Evolutionary conservation across 139 green algal genomes (phyloP), one percentile per base, ranked within the genome.

Genomic region (Asterochloris erici): DNA sequence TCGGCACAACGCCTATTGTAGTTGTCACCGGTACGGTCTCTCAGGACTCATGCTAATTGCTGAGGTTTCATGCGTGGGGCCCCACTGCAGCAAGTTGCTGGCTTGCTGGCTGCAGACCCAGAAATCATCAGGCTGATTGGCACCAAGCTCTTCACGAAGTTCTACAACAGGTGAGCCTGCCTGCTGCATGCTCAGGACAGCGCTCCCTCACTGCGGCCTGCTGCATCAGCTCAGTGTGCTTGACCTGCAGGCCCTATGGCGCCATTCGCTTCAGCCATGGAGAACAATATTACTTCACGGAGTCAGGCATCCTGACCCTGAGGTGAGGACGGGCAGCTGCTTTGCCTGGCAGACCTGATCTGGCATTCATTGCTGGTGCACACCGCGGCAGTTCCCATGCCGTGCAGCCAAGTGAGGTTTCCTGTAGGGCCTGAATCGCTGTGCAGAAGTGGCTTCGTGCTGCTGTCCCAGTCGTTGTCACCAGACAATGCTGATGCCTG

Each of bases 211-310:
- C 38, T 54, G 38, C 38, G 6, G 38, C 38, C 38, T 54, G 38
- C 38, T 54, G 38, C 38, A 54, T 54, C 38, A 54, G 38, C 38
- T 54, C 38, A 54, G 38, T 54, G 38, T 54, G 38, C 38, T 54
- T 54, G 38, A 54, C 38, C 38, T 54, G 38, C 38, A n/a, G 76
- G 12, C 76, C 76, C 12, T 62, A 80, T 24, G 60, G 60, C n/a
- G 68, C 68, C 9, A 80, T 80, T 61, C 76, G 76, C 76, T 80
- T 80, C 60, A 61, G 68, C 19, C 76, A 80, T 69, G 76, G 76
- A 24, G 24, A 64, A 24, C 76, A 80, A 38, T 70, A 26, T 28
- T 61, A 80, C 9, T 80, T 80, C 54, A 62, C 68, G 60, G 76
- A 80, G n/a, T 13, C 76, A 70, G 76, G 76, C 76, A 80, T 80